phyloP scores from a whole-genome alignment of 805 yeast species.

The Crinitomyces ghanaensis region DNA sequence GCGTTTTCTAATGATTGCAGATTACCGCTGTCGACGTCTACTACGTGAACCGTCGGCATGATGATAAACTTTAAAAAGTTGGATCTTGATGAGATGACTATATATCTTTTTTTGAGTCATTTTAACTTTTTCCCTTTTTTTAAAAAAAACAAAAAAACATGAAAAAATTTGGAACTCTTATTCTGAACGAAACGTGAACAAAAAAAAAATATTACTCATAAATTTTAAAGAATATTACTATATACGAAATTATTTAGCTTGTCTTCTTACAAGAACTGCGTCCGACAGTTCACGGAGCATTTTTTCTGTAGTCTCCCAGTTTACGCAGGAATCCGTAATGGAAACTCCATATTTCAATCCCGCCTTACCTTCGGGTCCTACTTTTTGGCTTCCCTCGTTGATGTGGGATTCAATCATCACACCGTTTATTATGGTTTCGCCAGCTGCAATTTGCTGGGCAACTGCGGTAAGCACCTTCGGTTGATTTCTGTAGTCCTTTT shows the following conservation, averaged over 20 bases:
- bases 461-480: conserved; percentile 81
- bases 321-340: conserved; percentile 93
- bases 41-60: conserved; percentile 42
- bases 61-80: no score
- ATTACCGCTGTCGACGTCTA: conserved; percentile 93
- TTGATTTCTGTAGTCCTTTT: conserved; percentile 88
- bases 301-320: conserved; percentile 76
- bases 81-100: no score
- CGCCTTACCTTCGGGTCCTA: conserved; percentile 51
- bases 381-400: conserved; percentile 81
- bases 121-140: no score
- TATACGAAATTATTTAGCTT: no score
- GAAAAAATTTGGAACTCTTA: no score
- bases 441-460: conserved; percentile 68
- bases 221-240: no score
- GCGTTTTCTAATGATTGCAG: conserved; percentile 84
- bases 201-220: no score
- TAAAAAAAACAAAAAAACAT: no score
- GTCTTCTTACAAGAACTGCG: conserved; percentile 67
- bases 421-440: conserved; percentile 76
- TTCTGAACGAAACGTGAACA: no score
- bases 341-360: conserved; percentile 85
- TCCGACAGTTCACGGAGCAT: conserved; percentile 70
- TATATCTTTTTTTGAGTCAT: no score
- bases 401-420: conserved; percentile 93